These are phyloP conservation scores for Isabelozyma rhagii DNA, from an alignment of 805 yeast species.

Conservation along the genomic window DNA sequence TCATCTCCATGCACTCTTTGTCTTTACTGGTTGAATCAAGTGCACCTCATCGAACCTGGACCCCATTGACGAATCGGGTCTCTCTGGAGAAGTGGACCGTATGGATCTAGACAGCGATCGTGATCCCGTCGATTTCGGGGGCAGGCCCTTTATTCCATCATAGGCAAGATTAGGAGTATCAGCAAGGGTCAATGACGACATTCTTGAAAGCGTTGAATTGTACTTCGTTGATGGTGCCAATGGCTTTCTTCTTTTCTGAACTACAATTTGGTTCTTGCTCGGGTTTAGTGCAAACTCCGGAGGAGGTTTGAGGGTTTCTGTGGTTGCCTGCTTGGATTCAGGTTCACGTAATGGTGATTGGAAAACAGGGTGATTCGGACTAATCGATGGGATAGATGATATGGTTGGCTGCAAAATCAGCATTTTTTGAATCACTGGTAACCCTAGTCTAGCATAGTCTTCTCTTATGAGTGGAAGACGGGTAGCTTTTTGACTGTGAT, in stretches of 20 bases:
- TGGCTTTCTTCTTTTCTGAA: background rate
- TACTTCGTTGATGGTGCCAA: background rate
- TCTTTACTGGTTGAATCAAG: constrained; percentile 20
- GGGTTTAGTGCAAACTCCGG: constrained; percentile 6
- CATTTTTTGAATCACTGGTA: constrained; percentile 23
- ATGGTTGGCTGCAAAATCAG: constrained; percentile 3
- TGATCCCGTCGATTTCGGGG: background rate
- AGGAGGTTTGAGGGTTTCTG: constrained; percentile 3
- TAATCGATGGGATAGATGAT: constrained; percentile 24
- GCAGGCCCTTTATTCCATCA: background rate
- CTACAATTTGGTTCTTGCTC: background rate
- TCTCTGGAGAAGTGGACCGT: constrained; percentile 28
- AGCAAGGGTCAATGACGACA: background rate
- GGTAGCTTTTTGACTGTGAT: constrained; percentile 7
- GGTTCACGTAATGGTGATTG: constrained; percentile 16
- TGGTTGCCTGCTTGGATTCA: background rate
- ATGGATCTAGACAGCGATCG: background rate
- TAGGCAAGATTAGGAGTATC: constrained; percentile 17
- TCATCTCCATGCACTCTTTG: constrained; percentile 15
- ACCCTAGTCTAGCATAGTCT: constrained; percentile 14
- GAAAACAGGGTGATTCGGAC: constrained; percentile 29
- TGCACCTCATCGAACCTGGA: constrained; percentile 31
- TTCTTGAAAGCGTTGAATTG: background rate
- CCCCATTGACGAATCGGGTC: constrained; percentile 33
- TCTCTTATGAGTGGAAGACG: constrained; percentile 23